These are phyloP conservation scores for Gastrolobium bilobum DNA, from an alignment of 306 rosid genomes.

Conservation along the genomic window DNA sequence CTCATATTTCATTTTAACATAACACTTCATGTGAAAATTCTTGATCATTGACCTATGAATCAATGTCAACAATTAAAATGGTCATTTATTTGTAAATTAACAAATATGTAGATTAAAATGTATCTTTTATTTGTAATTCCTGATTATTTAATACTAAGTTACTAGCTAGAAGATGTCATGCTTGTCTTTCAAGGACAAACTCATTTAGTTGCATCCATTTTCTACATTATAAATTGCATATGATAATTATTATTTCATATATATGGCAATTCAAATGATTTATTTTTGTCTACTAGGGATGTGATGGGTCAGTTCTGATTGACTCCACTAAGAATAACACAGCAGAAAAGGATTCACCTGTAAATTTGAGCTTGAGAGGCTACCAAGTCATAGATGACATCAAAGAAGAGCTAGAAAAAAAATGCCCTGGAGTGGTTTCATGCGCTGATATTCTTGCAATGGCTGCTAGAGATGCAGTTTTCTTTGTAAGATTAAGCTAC, in stretches of 20 bases:
- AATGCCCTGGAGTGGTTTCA: constrained; percentile 86
- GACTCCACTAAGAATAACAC: constrained; percentile 75
- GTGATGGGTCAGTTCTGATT: constrained; percentile 80
- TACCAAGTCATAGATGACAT: constrained; percentile 80
- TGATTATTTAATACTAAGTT: not conserved
- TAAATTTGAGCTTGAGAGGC: constrained; percentile 85
- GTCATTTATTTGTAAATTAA: not conserved
- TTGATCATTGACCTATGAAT: too few species aligned
- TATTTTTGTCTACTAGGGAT: constrained; percentile 62
- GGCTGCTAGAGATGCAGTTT: constrained; percentile 83
- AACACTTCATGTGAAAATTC: too few species aligned
- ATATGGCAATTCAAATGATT: not conserved
- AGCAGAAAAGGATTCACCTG: constrained; percentile 92
- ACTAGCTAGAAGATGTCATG: not conserved
- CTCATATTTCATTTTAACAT: too few species aligned
- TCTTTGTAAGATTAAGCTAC: constrained; percentile 55
- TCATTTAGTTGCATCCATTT: not conserved
- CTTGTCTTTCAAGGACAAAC: not conserved
- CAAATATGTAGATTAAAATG: not conserved
- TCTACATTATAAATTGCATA: not conserved
- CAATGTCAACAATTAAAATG: too few species aligned
- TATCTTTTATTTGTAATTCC: not conserved
- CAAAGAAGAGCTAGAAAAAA: constrained; percentile 67
- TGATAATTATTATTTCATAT: not conserved
- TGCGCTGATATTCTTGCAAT: constrained; percentile 87